These are phyloP conservation scores for Mycosarcoma maydis DNA, from an alignment of 1,284 basidiomycete genomes.

Conservation along the genomic window DNA sequence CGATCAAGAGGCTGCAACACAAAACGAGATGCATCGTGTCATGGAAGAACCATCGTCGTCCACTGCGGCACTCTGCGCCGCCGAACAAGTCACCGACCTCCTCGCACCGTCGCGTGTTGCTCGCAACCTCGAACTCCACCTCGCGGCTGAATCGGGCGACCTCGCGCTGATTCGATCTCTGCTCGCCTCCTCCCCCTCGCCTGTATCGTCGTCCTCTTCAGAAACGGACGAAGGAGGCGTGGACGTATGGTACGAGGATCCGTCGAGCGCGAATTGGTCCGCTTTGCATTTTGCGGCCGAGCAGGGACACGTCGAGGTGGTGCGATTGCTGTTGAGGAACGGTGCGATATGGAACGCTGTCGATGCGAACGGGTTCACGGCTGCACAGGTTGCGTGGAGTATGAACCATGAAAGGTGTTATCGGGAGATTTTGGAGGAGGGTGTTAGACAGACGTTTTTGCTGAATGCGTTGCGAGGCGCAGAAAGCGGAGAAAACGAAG, in stretches of 20 bases:
- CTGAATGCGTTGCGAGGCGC: constrained; percentile 33
- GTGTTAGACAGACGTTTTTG: constrained; percentile 58
- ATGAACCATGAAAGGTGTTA: constrained; percentile 56
- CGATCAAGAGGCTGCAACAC: too few species aligned
- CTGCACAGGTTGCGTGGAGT: constrained; percentile 62
- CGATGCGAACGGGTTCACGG: constrained; percentile 57
- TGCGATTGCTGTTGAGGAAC: constrained; percentile 77
- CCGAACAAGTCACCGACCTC: constrained; percentile 16
- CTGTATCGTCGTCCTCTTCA: not conserved
- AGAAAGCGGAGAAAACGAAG: constrained; percentile 2
- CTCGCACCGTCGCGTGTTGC: constrained; percentile 39
- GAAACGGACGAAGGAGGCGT: constrained; percentile 15
- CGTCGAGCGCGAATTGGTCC: constrained; percentile 74
- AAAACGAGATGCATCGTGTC: too few species aligned
- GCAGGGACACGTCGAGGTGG: constrained; percentile 74
- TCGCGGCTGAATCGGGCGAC: constrained; percentile 50
- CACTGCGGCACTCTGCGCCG: constrained; percentile 2
- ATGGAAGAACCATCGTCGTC: constrained; percentile 8
- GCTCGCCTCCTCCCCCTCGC: constrained; percentile 24
- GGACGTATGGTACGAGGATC: constrained; percentile 87
- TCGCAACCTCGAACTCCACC: constrained; percentile 50
- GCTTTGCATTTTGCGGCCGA: constrained; percentile 89
- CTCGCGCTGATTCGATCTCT: constrained; percentile 30
- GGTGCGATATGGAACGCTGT: constrained; percentile 90
- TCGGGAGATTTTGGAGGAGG: constrained; percentile 67